Evolutionary conservation across 2,329 filamentous ascomycete genomes (phyloP), one percentile per base, ranked within the genome.

Genomic region (Sarocladium strictum): DNA sequence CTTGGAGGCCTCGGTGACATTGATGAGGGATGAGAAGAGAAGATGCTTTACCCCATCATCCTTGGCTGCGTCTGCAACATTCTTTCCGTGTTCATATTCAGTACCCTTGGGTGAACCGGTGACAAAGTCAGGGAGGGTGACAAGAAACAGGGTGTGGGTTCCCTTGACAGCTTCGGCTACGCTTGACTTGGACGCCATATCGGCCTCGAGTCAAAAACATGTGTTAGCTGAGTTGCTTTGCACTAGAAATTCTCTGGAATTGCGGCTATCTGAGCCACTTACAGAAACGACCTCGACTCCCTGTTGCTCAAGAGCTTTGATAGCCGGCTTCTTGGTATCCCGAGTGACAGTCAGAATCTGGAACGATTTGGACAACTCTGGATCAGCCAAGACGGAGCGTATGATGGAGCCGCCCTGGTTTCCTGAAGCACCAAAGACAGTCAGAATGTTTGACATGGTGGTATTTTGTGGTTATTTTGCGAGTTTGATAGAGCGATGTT

Each of bases 321-420:
- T 70, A 7, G 69, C 66, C 0, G 68, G 64, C 58, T 75, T 76
- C 24, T 63, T 64, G 1, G 64, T 60, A 61, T 76, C 69, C n/a
- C 77, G 72, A 3, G 76, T 79, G 55, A 80, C 65, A 45, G 68
- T 76, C 2, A 76, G 72, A 45, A 80, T 66, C 24, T 65, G 67
- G 66, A 72, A 79, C 45, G 72, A 64, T 27, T 70, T 66, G 35
- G 69, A 72, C 15, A 77, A 69, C n/a, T 60, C 63, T 2, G 76
- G 61, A 65, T 80, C 73, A 53, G 67, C 68, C 57, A 80, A 73
- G 57, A 79, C 68, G 53, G 67, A 65, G 2, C 63, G 57, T 54
- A 78, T 67, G 27, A 79, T 73, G 27, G 75, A 76, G 33, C 72
- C 72, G 40, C 76, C 77, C 62, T 80, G 76, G 57, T 71, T 70